phyloP scores from a whole-genome alignment of 768 basidiomycete genomes.

The Leccinum subgranulosum region DNA sequence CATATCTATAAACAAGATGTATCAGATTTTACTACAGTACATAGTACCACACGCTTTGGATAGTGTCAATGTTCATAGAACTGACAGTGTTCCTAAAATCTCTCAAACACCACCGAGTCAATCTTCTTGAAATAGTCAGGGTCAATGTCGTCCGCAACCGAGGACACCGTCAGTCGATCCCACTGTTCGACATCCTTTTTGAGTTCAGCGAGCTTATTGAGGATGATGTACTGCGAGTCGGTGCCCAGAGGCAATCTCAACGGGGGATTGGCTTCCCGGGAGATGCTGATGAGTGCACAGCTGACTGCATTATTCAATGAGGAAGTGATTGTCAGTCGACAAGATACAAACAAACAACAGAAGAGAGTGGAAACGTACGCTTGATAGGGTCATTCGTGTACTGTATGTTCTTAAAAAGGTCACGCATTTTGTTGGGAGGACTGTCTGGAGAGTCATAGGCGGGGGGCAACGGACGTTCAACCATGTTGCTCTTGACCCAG shows the following conservation, averaged over 20 bases:
- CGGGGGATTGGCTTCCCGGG: constrained; percentile 18
- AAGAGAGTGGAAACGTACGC: neutral
- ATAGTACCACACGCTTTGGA: too few relatives aligned
- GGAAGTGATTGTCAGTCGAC: neutral
- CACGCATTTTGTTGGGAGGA: constrained; percentile 12
- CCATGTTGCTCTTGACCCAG: constrained; percentile 19
- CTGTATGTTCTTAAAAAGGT: neutral
- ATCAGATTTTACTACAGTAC: too few relatives aligned
- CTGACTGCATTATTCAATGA: constrained; percentile 16
- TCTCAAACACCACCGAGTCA: too few relatives aligned
- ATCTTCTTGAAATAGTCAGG: constrained; percentile 12
- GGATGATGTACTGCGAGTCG: constrained; percentile 16
- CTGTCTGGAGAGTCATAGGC: constrained; percentile 15
- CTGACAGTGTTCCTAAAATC: too few relatives aligned
- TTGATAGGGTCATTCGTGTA: constrained; percentile 7
- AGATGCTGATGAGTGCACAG: constrained; percentile 15
- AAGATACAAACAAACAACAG: neutral
- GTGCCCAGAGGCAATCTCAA: constrained; percentile 19
- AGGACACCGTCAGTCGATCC: constrained; percentile 9
- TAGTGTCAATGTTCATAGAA: too few relatives aligned
- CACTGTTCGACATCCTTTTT: constrained; percentile 14
- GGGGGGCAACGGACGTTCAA: constrained; percentile 12
- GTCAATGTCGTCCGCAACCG: constrained; percentile 22
- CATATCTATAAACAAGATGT: too few relatives aligned
- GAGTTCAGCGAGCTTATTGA: constrained; percentile 16